phyloP scores from a whole-genome alignment of 768 basidiomycete genomes.

The Austroboletus festivus region DNA sequence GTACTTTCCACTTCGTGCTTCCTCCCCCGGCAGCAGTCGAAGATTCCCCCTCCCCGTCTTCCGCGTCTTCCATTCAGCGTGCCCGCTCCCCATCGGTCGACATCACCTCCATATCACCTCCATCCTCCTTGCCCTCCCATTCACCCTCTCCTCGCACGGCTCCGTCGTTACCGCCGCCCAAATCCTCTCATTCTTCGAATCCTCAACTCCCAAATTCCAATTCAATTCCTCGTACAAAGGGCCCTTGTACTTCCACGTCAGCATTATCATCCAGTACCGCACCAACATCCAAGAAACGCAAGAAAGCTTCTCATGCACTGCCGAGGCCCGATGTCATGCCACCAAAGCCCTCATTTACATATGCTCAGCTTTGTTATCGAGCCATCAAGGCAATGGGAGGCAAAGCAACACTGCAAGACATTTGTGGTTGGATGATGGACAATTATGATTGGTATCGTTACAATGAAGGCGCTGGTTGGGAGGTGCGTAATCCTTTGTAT shows the following conservation, averaged over 20 bases:
- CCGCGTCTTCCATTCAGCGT: constrained; percentile 63
- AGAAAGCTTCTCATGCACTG: constrained; percentile 48
- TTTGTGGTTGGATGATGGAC: constrained; percentile 87
- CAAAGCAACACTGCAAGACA: constrained; percentile 88
- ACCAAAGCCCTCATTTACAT: constrained; percentile 86
- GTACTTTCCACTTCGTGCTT: constrained; percentile 94
- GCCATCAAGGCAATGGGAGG: constrained; percentile 80
- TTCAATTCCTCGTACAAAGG: constrained; percentile 46
- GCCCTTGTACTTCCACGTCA: constrained; percentile 26
- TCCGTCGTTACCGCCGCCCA: constrained; percentile 42
- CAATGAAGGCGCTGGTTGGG: constrained; percentile 83
- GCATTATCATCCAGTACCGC: constrained; percentile 10
- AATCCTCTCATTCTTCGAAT: constrained; percentile 45
- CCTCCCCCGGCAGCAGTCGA: constrained; percentile 82
- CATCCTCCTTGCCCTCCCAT: constrained; percentile 74
- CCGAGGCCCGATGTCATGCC: constrained; percentile 75
- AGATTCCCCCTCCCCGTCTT: constrained; percentile 78
- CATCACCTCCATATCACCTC: constrained; percentile 77
- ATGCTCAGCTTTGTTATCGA: constrained; percentile 87
- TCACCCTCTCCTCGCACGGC: constrained; percentile 61
- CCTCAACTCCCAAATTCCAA: constrained; percentile 64
- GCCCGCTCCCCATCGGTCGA: constrained; percentile 80
- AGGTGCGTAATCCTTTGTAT: constrained; percentile 50
- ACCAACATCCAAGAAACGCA: constrained; percentile 60
- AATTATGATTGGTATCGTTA: constrained; percentile 89